A percentile compares a stretch with the other conserved stretches of the same genome.
phyloP scores from a whole-genome alignment of 176 grass and related monocot genomes.

The Lolium multiflorum region DNA sequence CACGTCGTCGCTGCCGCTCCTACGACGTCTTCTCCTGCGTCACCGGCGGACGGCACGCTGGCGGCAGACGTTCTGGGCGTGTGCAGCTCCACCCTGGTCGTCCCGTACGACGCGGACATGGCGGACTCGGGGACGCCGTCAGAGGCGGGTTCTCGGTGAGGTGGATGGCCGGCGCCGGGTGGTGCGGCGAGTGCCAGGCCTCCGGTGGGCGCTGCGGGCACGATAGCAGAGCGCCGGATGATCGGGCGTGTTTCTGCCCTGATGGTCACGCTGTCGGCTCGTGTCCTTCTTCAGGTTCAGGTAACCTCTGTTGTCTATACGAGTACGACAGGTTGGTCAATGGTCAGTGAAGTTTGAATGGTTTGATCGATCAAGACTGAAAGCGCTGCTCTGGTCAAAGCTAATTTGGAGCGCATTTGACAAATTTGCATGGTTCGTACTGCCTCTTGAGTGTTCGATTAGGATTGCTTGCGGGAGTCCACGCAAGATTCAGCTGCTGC shows the following conservation, averaged over 20 bases:
- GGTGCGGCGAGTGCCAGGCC: slow-evolving; percentile 43
- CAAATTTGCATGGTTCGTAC: not conserved
- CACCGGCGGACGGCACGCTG: not conserved
- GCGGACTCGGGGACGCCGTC: slow-evolving; percentile 1
- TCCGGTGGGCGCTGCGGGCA: slow-evolving; percentile 61
- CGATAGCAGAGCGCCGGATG: not conserved
- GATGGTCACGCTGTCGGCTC: not conserved
- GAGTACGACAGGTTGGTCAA: not conserved
- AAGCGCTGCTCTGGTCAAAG: not conserved
- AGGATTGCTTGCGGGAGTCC: not conserved
- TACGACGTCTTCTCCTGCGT: slow-evolving; percentile 33
- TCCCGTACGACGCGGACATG: slow-evolving; percentile 2
- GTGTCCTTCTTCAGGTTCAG: slow-evolving; percentile 39
- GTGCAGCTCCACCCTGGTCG: slow-evolving; percentile 15
- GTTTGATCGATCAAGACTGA: not conserved
- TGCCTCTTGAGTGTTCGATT: not conserved
- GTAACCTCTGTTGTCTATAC: not conserved
- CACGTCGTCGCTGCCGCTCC: not conserved
- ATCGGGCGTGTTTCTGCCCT: slow-evolving; percentile 48
- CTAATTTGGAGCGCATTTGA: not conserved
- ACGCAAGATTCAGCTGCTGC: not conserved
- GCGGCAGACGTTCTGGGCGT: not conserved
- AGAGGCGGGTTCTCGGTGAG: slow-evolving; percentile 40
- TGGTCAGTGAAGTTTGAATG: not conserved
- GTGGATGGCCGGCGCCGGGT: slow-evolving; percentile 46